These are phyloP conservation scores for Helianthus annuus DNA, from an alignment of 129 eudicot genomes.

Conservation along the genomic window DNA sequence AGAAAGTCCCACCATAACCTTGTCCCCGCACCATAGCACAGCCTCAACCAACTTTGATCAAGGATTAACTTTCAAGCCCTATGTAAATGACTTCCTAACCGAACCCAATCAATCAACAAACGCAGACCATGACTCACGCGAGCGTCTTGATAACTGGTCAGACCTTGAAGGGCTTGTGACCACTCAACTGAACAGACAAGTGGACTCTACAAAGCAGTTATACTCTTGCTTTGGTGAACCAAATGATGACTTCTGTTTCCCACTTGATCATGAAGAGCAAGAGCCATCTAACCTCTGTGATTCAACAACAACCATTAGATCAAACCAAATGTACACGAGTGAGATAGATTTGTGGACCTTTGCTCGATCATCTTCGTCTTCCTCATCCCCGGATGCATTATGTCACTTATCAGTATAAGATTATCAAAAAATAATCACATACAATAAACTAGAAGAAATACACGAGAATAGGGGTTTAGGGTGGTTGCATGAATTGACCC, in stretches of 20 bases:
- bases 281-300: not conserved
- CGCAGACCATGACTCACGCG: constrained; percentile 25
- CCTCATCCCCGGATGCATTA: constrained; percentile 48
- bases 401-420: constrained; percentile 57
- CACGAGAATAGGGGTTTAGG: constrained; percentile 17
- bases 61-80: constrained; percentile 1
- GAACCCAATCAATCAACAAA: too few relatives aligned
- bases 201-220: constrained; percentile 28
- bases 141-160: constrained; percentile 46
- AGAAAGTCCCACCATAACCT: constrained; percentile 46
- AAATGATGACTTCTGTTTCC: constrained; percentile 39
- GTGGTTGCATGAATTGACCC: constrained; percentile 34
- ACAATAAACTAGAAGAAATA: constrained; percentile 11
- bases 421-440: not conserved
- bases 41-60: constrained; percentile 32
- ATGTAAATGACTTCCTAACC: too few relatives aligned
- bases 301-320: constrained; percentile 14
- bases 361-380: constrained; percentile 40
- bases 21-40: constrained; percentile 17
- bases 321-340: constrained; percentile 38
- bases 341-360: constrained; percentile 59
- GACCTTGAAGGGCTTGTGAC: constrained; percentile 56
- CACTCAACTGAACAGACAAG: constrained; percentile 49
- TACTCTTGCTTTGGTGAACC: constrained; percentile 36
- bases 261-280: constrained; percentile 34